Percentiles rank a stretch among this genome's conserved stretches.
These are phyloP conservation scores for Leishmania gerbilli DNA, from an alignment of 208 protist species.

Conservation along the genomic window DNA sequence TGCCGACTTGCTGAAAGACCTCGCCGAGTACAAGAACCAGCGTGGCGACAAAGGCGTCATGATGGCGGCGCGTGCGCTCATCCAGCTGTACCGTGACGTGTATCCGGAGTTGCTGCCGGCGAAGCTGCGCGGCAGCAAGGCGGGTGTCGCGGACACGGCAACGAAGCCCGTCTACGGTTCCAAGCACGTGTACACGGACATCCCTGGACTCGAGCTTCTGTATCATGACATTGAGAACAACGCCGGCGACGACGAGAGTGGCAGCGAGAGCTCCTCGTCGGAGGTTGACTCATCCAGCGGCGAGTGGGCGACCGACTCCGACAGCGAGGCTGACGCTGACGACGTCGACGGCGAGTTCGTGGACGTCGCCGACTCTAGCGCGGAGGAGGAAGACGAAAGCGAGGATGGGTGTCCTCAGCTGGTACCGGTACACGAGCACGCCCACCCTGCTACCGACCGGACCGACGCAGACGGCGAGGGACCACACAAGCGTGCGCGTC, in stretches of 20 bases:
- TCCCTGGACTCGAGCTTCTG: slow-evolving; percentile 87
- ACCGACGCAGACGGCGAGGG: slow-evolving; percentile 1
- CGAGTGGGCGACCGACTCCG: slow-evolving; percentile 75
- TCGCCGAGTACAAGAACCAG: slow-evolving; percentile 93
- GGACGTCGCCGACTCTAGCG: slow-evolving; percentile 50
- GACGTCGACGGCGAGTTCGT: slow-evolving; percentile 82
- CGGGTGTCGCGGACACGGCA: slow-evolving; percentile 36
- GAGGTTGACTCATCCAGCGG: slow-evolving; percentile 42
- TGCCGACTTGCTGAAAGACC: slow-evolving; percentile 91
- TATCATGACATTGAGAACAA: slow-evolving; percentile 66
- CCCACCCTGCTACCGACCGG: not conserved
- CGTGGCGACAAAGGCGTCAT: slow-evolving; percentile 96
- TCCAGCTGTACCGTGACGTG: slow-evolving; percentile 95
- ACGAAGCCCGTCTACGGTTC: slow-evolving; percentile 68
- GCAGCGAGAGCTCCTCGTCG: slow-evolving; percentile 5
- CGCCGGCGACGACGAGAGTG: slow-evolving; percentile 48
- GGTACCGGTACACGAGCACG: slow-evolving; percentile 39
- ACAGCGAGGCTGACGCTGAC: slow-evolving; percentile 62
- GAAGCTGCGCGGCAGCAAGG: slow-evolving; percentile 88
- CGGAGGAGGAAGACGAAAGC: slow-evolving; percentile 33
- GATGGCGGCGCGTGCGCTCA: slow-evolving; percentile 94
- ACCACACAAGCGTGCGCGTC: slow-evolving; percentile 5
- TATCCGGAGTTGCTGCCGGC: slow-evolving; percentile 95
- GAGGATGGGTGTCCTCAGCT: slow-evolving; percentile 69
- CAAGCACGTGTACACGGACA: slow-evolving; percentile 77